Evolutionary conservation across 352 stramenopile genomes (phyloP), one percentile per base, ranked within the genome.

Genomic region (Pythium dissotocum): DNA sequence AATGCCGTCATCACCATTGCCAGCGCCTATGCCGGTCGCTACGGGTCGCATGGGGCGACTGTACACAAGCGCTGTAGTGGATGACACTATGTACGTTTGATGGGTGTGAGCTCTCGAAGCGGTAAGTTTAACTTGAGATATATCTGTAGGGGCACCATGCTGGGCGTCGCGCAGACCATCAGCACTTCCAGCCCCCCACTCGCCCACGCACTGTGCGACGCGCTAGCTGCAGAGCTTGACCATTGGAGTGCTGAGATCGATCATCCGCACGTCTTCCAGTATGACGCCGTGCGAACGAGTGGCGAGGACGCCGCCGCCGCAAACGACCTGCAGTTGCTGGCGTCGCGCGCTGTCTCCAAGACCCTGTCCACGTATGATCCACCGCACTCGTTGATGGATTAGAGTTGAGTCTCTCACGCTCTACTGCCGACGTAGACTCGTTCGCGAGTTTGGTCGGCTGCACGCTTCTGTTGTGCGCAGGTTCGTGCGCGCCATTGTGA

Each of bases 231-330:
- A 1, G 66, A 67, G 33, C 21, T 73, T 0, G 51, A 62, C 16
- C 61, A 35, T 6, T 69, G 55, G 54, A 48, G 36, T 2, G 38
- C 24, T 2, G 28, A 35, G 49, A 49, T 69, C 13, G 56, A 69
- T 12, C 60, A 73, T 38, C 28, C n/a, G 2, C 60, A 74, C 32
- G 61, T 74, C 4, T 70, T 70, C 30, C 33, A 56, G 33, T 74
- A 74, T 26, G 61, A 74, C 26, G 48, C 36, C 10, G 57, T 62
- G 26, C 57, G 33, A 2, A 32, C 61, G 3, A 49, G 6, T 9
- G 3, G 4, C 24, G 36, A 58, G 1, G 54, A 14, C 16, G 24
- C 35, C 1, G 21, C 35, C 18, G 1, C 9, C 16, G 16, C 2
- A 7, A 42, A 49, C 9, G 42, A 56, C 13, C 52, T 68, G 21